These are phyloP conservation scores for Phytopythium vexans DNA, from an alignment of 352 stramenopile species.

Conservation along the genomic window DNA sequence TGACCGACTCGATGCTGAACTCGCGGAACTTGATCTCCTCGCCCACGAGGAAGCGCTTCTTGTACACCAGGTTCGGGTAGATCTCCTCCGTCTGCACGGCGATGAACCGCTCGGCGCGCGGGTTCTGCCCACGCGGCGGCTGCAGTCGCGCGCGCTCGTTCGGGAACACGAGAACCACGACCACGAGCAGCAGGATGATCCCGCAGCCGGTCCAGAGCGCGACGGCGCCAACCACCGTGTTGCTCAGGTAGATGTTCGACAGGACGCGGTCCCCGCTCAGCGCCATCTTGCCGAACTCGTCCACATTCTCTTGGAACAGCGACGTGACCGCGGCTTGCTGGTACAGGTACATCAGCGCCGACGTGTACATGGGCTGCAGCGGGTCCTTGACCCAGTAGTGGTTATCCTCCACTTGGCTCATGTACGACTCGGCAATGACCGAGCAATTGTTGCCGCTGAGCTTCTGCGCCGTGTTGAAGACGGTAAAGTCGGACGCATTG, in stretches of 20 bases:
- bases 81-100: slow-evolving; percentile 39
- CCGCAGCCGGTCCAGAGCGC: slow-evolving; percentile 18
- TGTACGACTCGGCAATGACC: slow-evolving; percentile 42
- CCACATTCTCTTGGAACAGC: slow-evolving; percentile 5
- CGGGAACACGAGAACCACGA: slow-evolving; percentile 23
- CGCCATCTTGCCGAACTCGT: slow-evolving; percentile 7
- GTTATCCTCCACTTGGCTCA: slow-evolving; percentile 39
- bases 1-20: slow-evolving; percentile 36
- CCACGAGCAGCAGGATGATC: slow-evolving; percentile 18
- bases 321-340: slow-evolving; percentile 20
- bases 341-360: slow-evolving; percentile 50
- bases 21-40: slow-evolving; percentile 47
- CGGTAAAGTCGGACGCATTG: slow-evolving; percentile 2
- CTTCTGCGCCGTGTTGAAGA: slow-evolving; percentile 8
- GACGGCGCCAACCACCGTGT: slow-evolving; percentile 30
- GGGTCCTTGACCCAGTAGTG: slow-evolving; percentile 40
- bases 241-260: slow-evolving; percentile 21
- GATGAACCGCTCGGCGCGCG: slow-evolving; percentile 34
- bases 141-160: slow-evolving; percentile 24
- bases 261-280: slow-evolving; percentile 4
- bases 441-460: slow-evolving; percentile 31
- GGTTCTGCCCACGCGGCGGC: slow-evolving; percentile 18
- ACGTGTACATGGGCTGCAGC: slow-evolving; percentile 43
- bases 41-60: slow-evolving; percentile 42
- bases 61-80: slow-evolving; percentile 49